Evolutionary conservation across 2,329 filamentous ascomycete species (phyloP), one percentile per base, ranked within the genome.

Genomic region (Fusarium sororula): DNA sequence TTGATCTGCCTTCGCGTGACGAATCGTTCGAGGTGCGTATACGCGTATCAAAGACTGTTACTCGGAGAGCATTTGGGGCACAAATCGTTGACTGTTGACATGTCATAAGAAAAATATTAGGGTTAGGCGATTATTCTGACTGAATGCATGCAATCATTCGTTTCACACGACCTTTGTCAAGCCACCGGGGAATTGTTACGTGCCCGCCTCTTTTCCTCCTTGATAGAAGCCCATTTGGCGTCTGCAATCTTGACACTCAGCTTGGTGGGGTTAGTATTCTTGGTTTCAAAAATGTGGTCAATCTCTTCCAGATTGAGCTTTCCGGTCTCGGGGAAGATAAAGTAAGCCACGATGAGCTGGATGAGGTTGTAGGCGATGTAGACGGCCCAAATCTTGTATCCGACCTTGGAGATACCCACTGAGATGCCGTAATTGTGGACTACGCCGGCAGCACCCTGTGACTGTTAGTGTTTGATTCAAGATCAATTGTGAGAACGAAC

Each of bases 201-300:
- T 11, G 53, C 57, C 10, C 57, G 66, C 6, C 42, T 37, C 56
- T 67, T 70, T 15, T 72, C 69, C 30, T 70, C 67, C 53, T 72
- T 70, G 39, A 72, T 48, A 5, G 66, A 66, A 17, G 53, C 47
- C 69, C 69, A 72, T 32, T 68, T 72, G 13, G 68, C 68, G 26
- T 72, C 68, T 6, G 70, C 70, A 50, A 74, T 35, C 62, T 62
- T 72, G 39, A 74, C 57, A 35, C 61, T 70, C 30, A 74, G 44
- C 37, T 65, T 58, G 24, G 72, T 55, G 5, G 69, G 69, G 18
- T 58, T 74, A 13, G 42, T 39, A 3, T 68, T 63, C 54, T 69
- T 62, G n/a, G 75, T 77, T 44, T 77, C 74, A 37, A 77, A 77
- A 17, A 76, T 77, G 22, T 68, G 61, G n/a, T 77, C 75, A 44